phyloP scores from a whole-genome alignment of 116 monocot genomes.

The Zostera marina region DNA sequence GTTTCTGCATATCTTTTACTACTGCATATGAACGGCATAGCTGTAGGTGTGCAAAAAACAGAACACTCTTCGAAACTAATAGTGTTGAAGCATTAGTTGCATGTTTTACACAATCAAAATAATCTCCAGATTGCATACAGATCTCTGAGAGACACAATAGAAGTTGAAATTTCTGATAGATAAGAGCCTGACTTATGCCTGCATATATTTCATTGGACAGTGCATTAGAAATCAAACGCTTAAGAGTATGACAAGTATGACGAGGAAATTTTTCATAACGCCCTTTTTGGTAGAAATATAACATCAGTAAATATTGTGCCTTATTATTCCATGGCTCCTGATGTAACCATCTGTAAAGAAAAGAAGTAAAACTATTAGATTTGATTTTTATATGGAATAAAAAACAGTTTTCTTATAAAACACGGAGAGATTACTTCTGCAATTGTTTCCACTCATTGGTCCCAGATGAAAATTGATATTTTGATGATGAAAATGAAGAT shows the following conservation, averaged over 20 bases:
- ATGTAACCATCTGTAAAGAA: slow-evolving; percentile 64
- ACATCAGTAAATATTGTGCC: slow-evolving; percentile 48
- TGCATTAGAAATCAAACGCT: slow-evolving; percentile 32
- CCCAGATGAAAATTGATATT: slow-evolving; percentile 20
- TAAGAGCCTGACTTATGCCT: slow-evolving; percentile 7
- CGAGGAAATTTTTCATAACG: slow-evolving; percentile 70
- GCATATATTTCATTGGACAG: slow-evolving; percentile 21
- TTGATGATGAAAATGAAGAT: slow-evolving; percentile 66
- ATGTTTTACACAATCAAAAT: slow-evolving; percentile 20
- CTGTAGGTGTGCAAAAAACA: slow-evolving; percentile 75
- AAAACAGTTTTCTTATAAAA: neutral
- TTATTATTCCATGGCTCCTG: slow-evolving; percentile 80
- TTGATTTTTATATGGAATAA: neutral
- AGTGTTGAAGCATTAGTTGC: slow-evolving; percentile 35
- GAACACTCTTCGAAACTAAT: slow-evolving; percentile 10
- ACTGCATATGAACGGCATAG: slow-evolving; percentile 66
- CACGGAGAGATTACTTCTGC: slow-evolving; percentile 35
- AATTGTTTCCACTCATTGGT: slow-evolving; percentile 16
- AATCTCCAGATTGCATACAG: slow-evolving; percentile 53
- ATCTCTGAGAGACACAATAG: slow-evolving; percentile 72
- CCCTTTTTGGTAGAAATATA: slow-evolving; percentile 55
- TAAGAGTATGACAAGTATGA: slow-evolving; percentile 30
- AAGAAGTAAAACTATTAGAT: neutral
- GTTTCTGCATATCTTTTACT: slow-evolving; percentile 28
- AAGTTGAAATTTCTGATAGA: slow-evolving; percentile 45